phyloP scores from a whole-genome alignment of 805 yeast species.

The Wickerhamiella alocasiicola region DNA sequence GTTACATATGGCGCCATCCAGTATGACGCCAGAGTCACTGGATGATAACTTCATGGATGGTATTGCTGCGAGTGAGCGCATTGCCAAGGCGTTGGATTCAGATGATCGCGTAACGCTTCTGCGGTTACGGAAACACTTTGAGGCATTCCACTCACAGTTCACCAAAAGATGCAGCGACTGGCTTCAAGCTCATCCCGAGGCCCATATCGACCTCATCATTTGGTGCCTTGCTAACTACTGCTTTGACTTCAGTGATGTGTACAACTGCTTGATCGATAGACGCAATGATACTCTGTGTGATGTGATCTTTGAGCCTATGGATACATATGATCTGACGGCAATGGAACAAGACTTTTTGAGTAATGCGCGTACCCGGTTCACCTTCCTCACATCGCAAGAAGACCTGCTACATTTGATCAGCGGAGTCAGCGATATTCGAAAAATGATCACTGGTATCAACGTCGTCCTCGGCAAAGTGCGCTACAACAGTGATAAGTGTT shows the following conservation, averaged over 20 bases:
- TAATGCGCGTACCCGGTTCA: not conserved
- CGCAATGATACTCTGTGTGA: constrained; percentile 3
- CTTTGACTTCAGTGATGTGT: constrained; percentile 6
- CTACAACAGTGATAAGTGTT: constrained; percentile 3
- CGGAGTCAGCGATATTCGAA: not conserved
- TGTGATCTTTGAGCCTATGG: not conserved
- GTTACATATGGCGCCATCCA: not conserved
- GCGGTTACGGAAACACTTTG: constrained; percentile 1
- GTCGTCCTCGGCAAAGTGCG: not conserved
- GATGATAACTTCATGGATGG: not conserved
- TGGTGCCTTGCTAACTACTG: constrained; percentile 4
- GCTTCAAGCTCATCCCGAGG: not conserved
- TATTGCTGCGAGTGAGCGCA: not conserved
- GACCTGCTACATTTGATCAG: constrained; percentile 2
- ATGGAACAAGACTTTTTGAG: not conserved
- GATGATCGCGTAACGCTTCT: not conserved
- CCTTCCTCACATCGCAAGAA: constrained; percentile 1
- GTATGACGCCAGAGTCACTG: constrained; percentile 5
- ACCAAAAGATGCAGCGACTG: not conserved
- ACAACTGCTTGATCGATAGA: constrained; percentile 3
- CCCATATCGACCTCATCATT: not conserved
- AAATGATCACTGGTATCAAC: not conserved
- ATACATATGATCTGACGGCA: not conserved
- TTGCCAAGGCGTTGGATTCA: not conserved
- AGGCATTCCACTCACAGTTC: constrained; percentile 1